A percentile compares a stretch with the other conserved stretches of the same genome.
Evolutionary conservation across 202 grass and related monocot species (phyloP).

Genomic region (Hordeum pubiflorum): DNA sequence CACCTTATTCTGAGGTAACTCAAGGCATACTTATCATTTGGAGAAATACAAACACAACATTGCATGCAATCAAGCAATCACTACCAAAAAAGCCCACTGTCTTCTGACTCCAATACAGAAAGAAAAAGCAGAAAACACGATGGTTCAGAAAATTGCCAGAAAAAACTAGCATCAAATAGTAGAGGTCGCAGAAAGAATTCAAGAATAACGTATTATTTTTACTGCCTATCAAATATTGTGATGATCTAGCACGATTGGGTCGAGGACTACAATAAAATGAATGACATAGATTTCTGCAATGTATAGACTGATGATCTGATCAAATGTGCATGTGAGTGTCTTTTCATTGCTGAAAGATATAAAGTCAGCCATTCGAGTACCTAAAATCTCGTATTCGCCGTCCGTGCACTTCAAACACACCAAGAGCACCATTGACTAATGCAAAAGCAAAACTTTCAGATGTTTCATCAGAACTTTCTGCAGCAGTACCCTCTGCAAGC

Average conservation of each 20-base stretch:
- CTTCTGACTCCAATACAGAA: not conserved
- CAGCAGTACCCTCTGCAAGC: constrained; percentile 49
- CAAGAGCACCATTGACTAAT: constrained; percentile 97
- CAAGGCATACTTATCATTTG: not conserved
- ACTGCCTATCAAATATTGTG: not conserved
- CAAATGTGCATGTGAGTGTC: not conserved
- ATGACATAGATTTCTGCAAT: not conserved
- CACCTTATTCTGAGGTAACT: not conserved
- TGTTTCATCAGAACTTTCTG: constrained; percentile 71
- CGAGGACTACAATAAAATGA: not conserved
- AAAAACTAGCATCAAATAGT: not conserved
- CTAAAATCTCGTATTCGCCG: constrained; percentile 97
- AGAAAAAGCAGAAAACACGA: not conserved
- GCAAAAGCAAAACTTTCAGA: constrained; percentile 99
- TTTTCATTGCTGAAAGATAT: constrained; percentile 20
- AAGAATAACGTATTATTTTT: not conserved
- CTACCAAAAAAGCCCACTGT: not conserved
- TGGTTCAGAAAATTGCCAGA: not conserved
- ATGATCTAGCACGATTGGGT: not conserved
- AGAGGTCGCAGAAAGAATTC: not conserved
- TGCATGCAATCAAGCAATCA: not conserved
- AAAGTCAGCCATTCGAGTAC: constrained; percentile 36
- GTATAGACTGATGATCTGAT: not conserved
- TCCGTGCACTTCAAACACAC: constrained; percentile 97
- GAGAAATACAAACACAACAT: constrained; percentile 1